Percentiles rank a stretch among this genome's conserved stretches.
These are phyloP conservation scores for Medicago arabica DNA, from an alignment of 306 rosid genomes.

Conservation along the genomic window DNA sequence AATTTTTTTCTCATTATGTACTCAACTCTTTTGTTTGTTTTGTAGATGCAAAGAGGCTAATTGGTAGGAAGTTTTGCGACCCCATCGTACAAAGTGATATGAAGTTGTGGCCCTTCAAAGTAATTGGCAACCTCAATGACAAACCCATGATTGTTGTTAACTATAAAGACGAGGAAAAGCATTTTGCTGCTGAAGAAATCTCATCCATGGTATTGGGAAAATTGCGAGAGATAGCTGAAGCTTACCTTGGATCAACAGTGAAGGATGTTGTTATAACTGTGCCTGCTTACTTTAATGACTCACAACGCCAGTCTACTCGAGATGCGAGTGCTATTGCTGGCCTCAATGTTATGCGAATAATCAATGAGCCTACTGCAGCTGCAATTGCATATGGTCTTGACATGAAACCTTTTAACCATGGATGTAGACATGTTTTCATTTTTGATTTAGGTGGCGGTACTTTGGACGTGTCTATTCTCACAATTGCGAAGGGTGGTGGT, in stretches of 20 bases:
- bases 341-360: conserved; percentile 13
- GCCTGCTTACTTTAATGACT: conserved; percentile 38
- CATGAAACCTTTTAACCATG: neutral
- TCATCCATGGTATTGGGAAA: conserved; percentile 61
- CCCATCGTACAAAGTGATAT: conserved; percentile 55
- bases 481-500: neutral
- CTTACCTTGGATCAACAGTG: conserved; percentile 44
- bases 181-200: conserved; percentile 53
- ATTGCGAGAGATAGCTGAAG: conserved; percentile 69
- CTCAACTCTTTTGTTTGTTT: neutral
- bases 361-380: conserved; percentile 42
- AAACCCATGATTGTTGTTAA: conserved; percentile 53
- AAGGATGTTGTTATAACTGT: conserved; percentile 31
- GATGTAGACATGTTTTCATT: conserved; percentile 12
- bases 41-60: conserved; percentile 63
- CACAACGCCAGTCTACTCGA: conserved; percentile 34
- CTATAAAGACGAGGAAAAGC: conserved; percentile 42
- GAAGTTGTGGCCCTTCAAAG: conserved; percentile 60
- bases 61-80: conserved; percentile 64
- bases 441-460: conserved; percentile 44
- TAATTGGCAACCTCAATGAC: conserved; percentile 38
- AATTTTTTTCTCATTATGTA: neutral
- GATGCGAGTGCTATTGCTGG: conserved; percentile 31
- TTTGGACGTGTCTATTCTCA: conserved; percentile 39
- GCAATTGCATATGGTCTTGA: conserved; percentile 32